Evolutionary conservation across 768 basidiomycete species (phyloP).

Genomic region (Cystofilobasidium bisporidii): DNA sequence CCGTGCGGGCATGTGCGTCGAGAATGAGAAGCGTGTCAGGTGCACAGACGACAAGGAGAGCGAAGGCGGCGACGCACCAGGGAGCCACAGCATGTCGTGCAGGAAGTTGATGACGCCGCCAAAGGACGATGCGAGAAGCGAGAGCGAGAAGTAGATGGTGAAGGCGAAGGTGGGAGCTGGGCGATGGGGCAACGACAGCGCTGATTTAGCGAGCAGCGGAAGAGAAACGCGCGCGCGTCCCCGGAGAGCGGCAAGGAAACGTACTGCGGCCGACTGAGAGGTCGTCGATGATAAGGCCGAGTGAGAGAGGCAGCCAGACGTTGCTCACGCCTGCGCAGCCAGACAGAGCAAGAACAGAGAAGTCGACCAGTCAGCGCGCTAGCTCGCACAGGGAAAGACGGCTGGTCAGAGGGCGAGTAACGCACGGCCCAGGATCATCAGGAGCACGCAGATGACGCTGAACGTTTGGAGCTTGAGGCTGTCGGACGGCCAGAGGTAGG

Average conservation of each 20-base stretch:
- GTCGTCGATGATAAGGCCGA: slow-evolving; percentile 53
- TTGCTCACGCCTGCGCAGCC: slow-evolving; percentile 46
- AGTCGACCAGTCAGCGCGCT: no score
- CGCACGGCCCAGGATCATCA: slow-evolving; percentile 63
- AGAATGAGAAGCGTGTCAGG: no score
- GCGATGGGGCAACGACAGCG: no score
- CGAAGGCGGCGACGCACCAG: neutral
- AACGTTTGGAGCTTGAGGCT: slow-evolving; percentile 56
- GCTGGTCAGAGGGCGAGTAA: neutral
- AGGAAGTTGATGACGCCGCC: neutral
- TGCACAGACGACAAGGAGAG: no score
- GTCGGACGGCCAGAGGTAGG: slow-evolving; percentile 77
- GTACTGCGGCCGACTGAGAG: slow-evolving; percentile 28
- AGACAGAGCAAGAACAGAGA: neutral
- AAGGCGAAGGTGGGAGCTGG: neutral
- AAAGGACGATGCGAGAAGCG: neutral
- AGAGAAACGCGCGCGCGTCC: no score
- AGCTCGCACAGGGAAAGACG: no score
- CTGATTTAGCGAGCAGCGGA: no score
- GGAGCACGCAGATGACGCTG: slow-evolving; percentile 58
- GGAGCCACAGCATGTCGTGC: slow-evolving; percentile 1
- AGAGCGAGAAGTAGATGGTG: neutral
- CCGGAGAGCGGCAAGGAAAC: slow-evolving; percentile 65
- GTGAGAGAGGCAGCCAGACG: slow-evolving; percentile 56
- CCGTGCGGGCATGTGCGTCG: no score